phyloP scores from a whole-genome alignment of 129 eudicot genomes.

The Tagetes patula region DNA sequence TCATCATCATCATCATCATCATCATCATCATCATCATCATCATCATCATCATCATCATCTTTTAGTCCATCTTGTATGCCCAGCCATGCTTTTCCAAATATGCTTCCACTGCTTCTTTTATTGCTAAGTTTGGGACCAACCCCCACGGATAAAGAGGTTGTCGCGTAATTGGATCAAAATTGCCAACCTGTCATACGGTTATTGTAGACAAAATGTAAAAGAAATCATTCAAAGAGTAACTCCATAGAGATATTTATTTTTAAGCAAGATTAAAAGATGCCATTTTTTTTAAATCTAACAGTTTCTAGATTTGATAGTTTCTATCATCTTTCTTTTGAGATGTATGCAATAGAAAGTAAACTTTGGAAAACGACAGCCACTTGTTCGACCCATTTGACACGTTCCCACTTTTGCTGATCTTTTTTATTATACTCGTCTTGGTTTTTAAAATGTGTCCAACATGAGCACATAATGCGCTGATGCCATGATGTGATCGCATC shows the following conservation, averaged over 20 bases:
- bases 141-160: conserved; percentile 52
- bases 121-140: conserved; percentile 75
- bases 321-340: too few species aligned
- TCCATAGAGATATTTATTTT: too few species aligned
- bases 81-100: conserved; percentile 75
- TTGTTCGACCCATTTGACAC: too few species aligned
- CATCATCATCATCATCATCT: background rate
- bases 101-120: conserved; percentile 81
- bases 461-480: too few species aligned
- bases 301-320: background rate
- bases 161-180: conserved; percentile 84
- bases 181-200: conserved; percentile 59
- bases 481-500: too few species aligned
- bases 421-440: too few species aligned
- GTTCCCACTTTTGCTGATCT: too few species aligned
- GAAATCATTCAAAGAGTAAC: background rate
- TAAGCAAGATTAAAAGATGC: background rate
- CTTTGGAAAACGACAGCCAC: too few species aligned
- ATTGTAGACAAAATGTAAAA: background rate
- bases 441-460: too few species aligned
- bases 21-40: too few species aligned
- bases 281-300: background rate
- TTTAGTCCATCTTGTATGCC: conserved; percentile 74
- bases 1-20: too few species aligned
- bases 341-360: too few species aligned